These are phyloP conservation scores for Cercospora sojina DNA, from an alignment of 2,329 filamentous ascomycete genomes.

Conservation along the genomic window DNA sequence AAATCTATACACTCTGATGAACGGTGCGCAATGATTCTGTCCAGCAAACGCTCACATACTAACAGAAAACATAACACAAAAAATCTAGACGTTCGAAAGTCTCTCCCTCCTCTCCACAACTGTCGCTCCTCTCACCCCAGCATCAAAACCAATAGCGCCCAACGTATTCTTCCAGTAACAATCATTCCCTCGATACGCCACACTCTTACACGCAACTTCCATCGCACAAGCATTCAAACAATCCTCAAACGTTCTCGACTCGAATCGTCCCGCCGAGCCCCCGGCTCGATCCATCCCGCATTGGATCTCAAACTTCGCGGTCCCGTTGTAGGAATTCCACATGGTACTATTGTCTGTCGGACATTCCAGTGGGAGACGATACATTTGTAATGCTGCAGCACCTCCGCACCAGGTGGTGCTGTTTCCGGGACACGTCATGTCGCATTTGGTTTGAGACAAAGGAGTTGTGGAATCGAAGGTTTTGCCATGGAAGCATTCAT, in stretches of 20 bases:
- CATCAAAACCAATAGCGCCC: neutral
- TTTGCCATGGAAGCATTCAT: slow-evolving; percentile 19
- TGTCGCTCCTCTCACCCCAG: neutral
- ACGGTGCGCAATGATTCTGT: neutral
- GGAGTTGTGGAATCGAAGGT: neutral
- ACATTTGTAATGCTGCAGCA: neutral
- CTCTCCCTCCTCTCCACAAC: neutral
- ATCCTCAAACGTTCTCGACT: slow-evolving; percentile 1
- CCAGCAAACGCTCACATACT: neutral
- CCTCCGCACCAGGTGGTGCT: slow-evolving; percentile 1
- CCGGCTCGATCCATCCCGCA: neutral
- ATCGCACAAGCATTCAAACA: slow-evolving; percentile 10
- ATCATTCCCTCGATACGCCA: slow-evolving; percentile 1
- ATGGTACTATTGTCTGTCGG: neutral
- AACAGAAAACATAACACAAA: neutral
- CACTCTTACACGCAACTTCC: neutral
- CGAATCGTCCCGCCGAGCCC: neutral
- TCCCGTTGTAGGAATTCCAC: slow-evolving; percentile 6
- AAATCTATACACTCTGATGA: neutral
- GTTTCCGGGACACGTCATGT: neutral
- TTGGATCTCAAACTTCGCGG: neutral
- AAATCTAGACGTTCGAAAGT: neutral
- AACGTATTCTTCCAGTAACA: slow-evolving; percentile 9
- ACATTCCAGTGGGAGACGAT: neutral
- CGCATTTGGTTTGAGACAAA: neutral